Conservation (phyloP, 306 rosid genomes). For the Neltuma alba region DNA sequence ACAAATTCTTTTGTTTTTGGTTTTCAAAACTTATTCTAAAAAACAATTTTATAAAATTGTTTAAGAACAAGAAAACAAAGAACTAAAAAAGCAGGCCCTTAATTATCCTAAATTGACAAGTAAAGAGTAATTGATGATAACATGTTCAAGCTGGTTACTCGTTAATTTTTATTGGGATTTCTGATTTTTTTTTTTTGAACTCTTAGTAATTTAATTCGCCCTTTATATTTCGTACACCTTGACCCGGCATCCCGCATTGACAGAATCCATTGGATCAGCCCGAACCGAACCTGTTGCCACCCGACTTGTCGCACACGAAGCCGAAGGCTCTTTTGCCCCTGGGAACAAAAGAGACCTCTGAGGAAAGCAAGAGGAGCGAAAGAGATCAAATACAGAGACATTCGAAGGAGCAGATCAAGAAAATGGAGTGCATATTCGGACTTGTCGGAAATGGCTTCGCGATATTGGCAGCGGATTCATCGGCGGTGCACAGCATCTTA, state of each 20-base stretch:
- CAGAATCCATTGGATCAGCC: neutral
- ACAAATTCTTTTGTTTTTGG: no score
- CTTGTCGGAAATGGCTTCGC: conserved; percentile 81
- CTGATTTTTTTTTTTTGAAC: no score
- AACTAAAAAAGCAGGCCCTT: no score
- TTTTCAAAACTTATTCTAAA: no score
- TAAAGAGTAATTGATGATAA: no score
- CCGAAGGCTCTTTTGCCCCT: neutral
- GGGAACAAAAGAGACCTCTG: neutral
- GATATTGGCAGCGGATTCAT: conserved; percentile 84
- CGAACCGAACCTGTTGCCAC: neutral
- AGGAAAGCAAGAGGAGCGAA: neutral
- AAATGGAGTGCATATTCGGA: conserved; percentile 90
- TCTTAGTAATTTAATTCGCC: no score
- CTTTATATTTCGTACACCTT: no score
- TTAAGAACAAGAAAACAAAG: no score
- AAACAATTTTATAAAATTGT: no score
- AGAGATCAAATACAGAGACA: neutral
- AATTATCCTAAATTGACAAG: no score
- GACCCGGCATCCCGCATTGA: neutral
- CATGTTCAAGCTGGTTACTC: no score
- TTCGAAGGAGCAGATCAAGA: neutral
- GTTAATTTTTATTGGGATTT: no score
- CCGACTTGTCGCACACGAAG: conserved; percentile 18
- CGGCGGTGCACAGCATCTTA: conserved; percentile 92